These are phyloP conservation scores for Stentor coeruleus DNA, from an alignment of 73 alveolate genomes.

Conservation along the genomic window DNA sequence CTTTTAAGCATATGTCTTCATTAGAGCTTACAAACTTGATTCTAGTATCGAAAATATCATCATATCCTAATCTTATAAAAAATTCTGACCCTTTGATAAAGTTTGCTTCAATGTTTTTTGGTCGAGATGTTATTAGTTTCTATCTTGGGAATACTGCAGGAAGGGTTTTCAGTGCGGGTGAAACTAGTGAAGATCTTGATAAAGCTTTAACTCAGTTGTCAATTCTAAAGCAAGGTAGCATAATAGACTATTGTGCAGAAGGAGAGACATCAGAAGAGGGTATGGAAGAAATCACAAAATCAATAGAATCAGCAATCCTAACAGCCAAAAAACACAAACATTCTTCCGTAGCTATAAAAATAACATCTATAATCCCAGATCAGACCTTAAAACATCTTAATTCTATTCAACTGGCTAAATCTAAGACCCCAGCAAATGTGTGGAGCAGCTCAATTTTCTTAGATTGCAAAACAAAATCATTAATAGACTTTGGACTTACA, in stretches of 20 bases:
- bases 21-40: constrained; percentile 34
- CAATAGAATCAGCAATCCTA: background rate
- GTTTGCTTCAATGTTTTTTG: constrained; percentile 27
- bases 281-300: background rate
- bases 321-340: background rate
- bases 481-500: background rate
- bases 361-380: constrained; percentile 15
- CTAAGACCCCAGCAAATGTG: constrained; percentile 19
- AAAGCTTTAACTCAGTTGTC: constrained; percentile 37
- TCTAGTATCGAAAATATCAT: constrained; percentile 31
- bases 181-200: constrained; percentile 33
- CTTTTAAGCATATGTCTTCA: constrained; percentile 27
- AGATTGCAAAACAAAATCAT: background rate
- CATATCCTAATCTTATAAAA: constrained; percentile 42
- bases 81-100: constrained; percentile 35
- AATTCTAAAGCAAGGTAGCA: constrained; percentile 46
- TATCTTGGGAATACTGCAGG: constrained; percentile 53
- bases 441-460: constrained; percentile 28
- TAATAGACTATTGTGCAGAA: constrained; percentile 28
- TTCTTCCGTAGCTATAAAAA: constrained; percentile 20
- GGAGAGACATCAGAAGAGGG: constrained; percentile 25
- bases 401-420: background rate
- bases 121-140: constrained; percentile 31
- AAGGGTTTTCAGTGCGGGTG: constrained; percentile 62
- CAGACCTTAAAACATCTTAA: background rate